Base-by-base conservation (phyloP, 1,139 yeast species). In the Candida sp. region DNA sequence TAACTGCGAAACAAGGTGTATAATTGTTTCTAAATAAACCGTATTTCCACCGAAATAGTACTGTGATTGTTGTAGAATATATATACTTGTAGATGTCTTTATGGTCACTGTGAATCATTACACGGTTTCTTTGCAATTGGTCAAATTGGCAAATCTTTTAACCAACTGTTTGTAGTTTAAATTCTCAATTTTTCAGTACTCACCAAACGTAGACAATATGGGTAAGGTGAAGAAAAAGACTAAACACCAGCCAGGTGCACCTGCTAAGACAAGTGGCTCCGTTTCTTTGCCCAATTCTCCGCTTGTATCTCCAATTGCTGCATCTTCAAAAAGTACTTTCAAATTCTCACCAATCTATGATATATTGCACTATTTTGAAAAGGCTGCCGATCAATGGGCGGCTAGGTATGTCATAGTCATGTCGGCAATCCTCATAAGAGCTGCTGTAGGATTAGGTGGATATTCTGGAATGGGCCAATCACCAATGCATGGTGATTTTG, bases 401-500 rank as follows among this genome's bases (percentile, higher is more conserved):
- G 93, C 95, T 0, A 70, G 95, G 46, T 87, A 88, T 58, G 80
- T 88, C 36, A 79, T 89, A 29, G 76, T 90, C 2, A 70, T 88
- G 44, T 79, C 87, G 48, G 90, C 95, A 1, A 64, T 90, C 6
- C 79, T 93, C 19, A 74, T 91, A 4, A 73, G 96, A 51, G 77
- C 89, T 40, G 96, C 96, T 1, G 84, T 93, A 15, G 97, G 97
- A 0, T 70, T 91, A 38, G 99, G 98, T 0, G 78, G 91, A 3
- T 91, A 81, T 59, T 89, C 96, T 40, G 99, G 96, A 0, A 61
- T 65, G 50, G 67, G 71, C 7, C 68, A 72, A 4, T 81, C 84
- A 11, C 98, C 98, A 5, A 79, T 88, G 79, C 82, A 73, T 68
- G 99, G 99, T 4, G 99, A 93, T 61, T 93, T 93, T 59, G 99